Percentiles rank a stretch among this genome's conserved stretches.
These are phyloP conservation scores for Vachellia pachyceras DNA, from an alignment of 306 rosid genomes.

Conservation along the genomic window DNA sequence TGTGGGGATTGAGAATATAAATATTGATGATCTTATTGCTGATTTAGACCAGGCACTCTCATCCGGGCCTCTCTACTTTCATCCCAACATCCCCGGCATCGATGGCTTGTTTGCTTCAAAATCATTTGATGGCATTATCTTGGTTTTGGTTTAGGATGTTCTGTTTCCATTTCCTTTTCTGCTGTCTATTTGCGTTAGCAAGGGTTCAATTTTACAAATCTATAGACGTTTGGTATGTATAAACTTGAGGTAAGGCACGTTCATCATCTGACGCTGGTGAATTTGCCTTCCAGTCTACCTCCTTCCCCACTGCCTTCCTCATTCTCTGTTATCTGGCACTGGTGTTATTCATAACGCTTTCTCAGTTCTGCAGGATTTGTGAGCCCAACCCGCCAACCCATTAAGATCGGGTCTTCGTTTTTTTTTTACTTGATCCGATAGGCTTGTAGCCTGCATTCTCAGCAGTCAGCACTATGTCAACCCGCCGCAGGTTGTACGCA, in stretches of 20 bases:
- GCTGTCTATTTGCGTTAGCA: background rate
- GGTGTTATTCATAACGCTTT: too few species aligned
- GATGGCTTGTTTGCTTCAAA: background rate
- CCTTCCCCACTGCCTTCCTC: too few species aligned
- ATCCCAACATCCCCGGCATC: background rate
- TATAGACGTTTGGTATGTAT: background rate
- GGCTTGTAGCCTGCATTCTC: too few species aligned
- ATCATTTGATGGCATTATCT: background rate
- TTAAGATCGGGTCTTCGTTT: too few species aligned
- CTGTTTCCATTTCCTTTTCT: background rate
- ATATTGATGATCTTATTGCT: slow-evolving; percentile 76
- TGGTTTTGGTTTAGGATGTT: background rate
- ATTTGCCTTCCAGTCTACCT: background rate
- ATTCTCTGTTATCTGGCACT: too few species aligned
- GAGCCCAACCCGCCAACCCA: too few species aligned
- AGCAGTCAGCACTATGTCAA: too few species aligned
- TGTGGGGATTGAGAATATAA: slow-evolving; percentile 89
- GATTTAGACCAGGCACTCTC: slow-evolving; percentile 69
- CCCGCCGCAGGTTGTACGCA: too few species aligned
- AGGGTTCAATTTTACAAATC: background rate
- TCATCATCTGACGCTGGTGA: background rate
- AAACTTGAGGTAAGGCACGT: background rate
- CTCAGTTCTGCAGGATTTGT: too few species aligned
- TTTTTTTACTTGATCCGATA: too few species aligned
- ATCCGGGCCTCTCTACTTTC: slow-evolving; percentile 61